Conservation (phyloP, 129 eudicot species). For the Flaveria ramosissima region DNA sequence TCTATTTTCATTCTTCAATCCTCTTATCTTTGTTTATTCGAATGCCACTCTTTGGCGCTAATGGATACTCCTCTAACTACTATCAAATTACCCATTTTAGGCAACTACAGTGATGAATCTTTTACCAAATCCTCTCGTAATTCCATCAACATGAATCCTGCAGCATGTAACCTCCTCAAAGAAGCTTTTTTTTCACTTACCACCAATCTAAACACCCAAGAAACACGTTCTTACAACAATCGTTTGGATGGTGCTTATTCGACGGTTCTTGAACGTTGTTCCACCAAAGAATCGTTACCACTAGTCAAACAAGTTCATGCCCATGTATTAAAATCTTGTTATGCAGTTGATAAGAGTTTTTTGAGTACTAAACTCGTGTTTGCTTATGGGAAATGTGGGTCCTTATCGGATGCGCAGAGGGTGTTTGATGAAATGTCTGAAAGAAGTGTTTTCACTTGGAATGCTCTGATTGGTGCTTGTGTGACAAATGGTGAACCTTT, state of each 20-base stretch:
- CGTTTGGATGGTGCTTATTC: constrained; percentile 57
- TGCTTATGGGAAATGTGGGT: constrained; percentile 72
- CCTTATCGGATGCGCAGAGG: constrained; percentile 49
- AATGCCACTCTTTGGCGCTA: too few species aligned
- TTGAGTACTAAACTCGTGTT: constrained; percentile 70
- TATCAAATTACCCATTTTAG: constrained; percentile 24
- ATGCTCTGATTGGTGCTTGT: constrained; percentile 83
- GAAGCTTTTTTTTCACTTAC: constrained; percentile 50
- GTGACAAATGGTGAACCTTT: constrained; percentile 47
- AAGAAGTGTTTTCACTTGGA: constrained; percentile 74
- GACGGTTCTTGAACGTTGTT: constrained; percentile 60
- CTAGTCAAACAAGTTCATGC: constrained; percentile 68
- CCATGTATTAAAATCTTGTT: constrained; percentile 47
- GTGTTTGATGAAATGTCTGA: constrained; percentile 78
- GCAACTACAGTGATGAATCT: constrained; percentile 19
- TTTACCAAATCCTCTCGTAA: constrained; percentile 29
- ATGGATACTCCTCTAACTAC: not conserved
- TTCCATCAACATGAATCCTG: constrained; percentile 24
- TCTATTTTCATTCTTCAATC: too few species aligned
- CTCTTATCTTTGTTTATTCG: too few species aligned
- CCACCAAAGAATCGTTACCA: constrained; percentile 41
- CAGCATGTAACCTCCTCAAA: constrained; percentile 28
- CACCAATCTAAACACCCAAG: constrained; percentile 23
- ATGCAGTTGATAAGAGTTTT: constrained; percentile 40
- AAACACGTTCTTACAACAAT: constrained; percentile 16